Evolutionary conservation across 2,329 filamentous ascomycete species (phyloP), one percentile per base, ranked within the genome.

Genomic region (Aspergillus arachidicola): DNA sequence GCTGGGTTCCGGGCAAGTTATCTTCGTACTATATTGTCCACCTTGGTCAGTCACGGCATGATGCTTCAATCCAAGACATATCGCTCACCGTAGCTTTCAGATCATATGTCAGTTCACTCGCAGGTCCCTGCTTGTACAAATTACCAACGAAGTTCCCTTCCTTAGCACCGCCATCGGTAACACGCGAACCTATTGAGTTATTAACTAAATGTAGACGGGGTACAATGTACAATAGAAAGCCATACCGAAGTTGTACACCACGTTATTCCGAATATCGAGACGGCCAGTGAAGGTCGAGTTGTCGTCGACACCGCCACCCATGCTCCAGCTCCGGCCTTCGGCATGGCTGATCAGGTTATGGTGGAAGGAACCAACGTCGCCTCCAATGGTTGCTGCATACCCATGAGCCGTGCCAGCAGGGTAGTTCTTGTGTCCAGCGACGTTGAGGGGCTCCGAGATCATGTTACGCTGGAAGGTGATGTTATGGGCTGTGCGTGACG

Each of bases 381-480:
- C 62, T 1, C 62, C 62, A 10, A 64, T 51, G 6, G 62, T 64
- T 19, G 62, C 62, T 23, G 62, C 62, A 46, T 64, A 64, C 10
- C 62, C 62, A 51, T 64, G 62, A 14, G 41, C 57, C 2, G 62
- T 64, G 1, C 62, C 62, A 34, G 30, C 56, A 5, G 59, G 59
- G 28, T 64, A 64, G 41, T 64, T 62, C 59, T 64, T 55, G 38
- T 62, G 62, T 10, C 62, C 59, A 16, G 62, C 59, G 14, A 62
- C 55, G 36, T 64, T 64, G 23, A 62, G 46, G 26, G 62, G 62
- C 34, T 64, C 62, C 1, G 62, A 64, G 2, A 64, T 64, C 62
- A 64, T 62, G 12, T 62, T 64, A 1, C 57, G 62, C 45, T 64
- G 59, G 30, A 64, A 64, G 11, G 62, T 64, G n/a, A 64, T 64